phyloP scores from a whole-genome alignment of 345 rosid species.

The Leavenworthia alabamica region DNA sequence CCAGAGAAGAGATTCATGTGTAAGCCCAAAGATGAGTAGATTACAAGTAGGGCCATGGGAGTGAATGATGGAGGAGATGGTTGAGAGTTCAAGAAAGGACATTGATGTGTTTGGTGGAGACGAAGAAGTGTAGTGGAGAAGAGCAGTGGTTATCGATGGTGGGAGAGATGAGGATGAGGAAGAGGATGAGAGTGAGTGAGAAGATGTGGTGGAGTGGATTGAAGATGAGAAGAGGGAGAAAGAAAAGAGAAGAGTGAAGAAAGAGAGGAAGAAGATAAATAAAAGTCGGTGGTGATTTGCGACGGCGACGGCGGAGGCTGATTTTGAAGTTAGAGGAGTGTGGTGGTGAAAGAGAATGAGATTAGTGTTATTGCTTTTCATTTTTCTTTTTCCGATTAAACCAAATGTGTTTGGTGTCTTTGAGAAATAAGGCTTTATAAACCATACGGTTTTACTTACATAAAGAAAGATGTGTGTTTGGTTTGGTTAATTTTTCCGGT shows the following conservation, averaged over 20 bases:
- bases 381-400: constrained; percentile 15
- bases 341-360: constrained; percentile 79
- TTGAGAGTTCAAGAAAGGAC: constrained; percentile 61
- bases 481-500: constrained; percentile 3
- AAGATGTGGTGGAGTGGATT: constrained; percentile 20
- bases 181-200: constrained; percentile 32
- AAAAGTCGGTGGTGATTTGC: constrained; percentile 43
- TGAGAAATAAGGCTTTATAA: constrained; percentile 9
- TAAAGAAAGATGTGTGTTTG: background rate
- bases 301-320: constrained; percentile 30
- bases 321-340: constrained; percentile 50
- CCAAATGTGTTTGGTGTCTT: constrained; percentile 1
- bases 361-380: constrained; percentile 63
- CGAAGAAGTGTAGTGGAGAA: constrained; percentile 63
- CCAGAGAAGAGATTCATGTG: constrained; percentile 86
- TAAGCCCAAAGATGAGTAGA: constrained; percentile 68
- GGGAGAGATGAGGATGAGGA: constrained; percentile 35
- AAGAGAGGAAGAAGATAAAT: constrained; percentile 50
- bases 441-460: background rate
- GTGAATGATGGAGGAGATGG: constrained; percentile 41
- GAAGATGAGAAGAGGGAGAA: constrained; percentile 50
- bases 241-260: constrained; percentile 69
- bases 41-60: constrained; percentile 38
- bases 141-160: constrained; percentile 46
- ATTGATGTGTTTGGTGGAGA: constrained; percentile 47